Evolutionary conservation across 345 rosid species (phyloP).

Genomic region (Aethionema arabicum): DNA sequence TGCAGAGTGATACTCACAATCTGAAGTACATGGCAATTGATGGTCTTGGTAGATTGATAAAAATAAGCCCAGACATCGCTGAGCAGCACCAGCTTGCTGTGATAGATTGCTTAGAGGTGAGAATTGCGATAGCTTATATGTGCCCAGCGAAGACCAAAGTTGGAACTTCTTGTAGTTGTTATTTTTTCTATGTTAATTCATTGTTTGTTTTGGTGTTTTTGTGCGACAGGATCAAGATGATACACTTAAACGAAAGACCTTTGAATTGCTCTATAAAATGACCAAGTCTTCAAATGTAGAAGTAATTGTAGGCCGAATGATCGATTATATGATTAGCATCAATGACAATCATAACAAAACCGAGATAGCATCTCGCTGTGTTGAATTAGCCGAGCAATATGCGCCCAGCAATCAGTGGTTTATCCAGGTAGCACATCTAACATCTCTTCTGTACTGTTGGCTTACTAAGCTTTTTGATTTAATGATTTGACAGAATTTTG

Average conservation of each 20-base stretch:
- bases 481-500: slow-evolving; percentile 24
- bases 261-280: slow-evolving; percentile 92
- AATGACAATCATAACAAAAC: slow-evolving; percentile 95
- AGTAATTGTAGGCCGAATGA: slow-evolving; percentile 97
- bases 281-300: slow-evolving; percentile 96
- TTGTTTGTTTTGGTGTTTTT: slow-evolving; percentile 3
- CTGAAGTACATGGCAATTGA: slow-evolving; percentile 95
- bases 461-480: neutral
- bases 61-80: slow-evolving; percentile 86
- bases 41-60: slow-evolving; percentile 89
- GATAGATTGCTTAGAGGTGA: slow-evolving; percentile 98
- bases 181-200: neutral
- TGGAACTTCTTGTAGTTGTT: neutral
- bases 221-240: slow-evolving; percentile 90
- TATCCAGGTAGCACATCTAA: slow-evolving; percentile 63
- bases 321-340: slow-evolving; percentile 93
- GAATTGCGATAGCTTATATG: neutral
- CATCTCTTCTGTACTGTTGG: slow-evolving; percentile 10
- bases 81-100: slow-evolving; percentile 99
- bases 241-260: slow-evolving; percentile 91
- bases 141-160: too few species aligned
- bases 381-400: slow-evolving; percentile 95
- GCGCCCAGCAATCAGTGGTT: slow-evolving; percentile 99
- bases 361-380: slow-evolving; percentile 94
- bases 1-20: slow-evolving; percentile 96